A percentile compares a stretch with the other conserved stretches of the same genome.
Evolutionary conservation across 2,329 filamentous ascomycete genomes (phyloP).

Genomic region (Pseudohalonectria lignicola): DNA sequence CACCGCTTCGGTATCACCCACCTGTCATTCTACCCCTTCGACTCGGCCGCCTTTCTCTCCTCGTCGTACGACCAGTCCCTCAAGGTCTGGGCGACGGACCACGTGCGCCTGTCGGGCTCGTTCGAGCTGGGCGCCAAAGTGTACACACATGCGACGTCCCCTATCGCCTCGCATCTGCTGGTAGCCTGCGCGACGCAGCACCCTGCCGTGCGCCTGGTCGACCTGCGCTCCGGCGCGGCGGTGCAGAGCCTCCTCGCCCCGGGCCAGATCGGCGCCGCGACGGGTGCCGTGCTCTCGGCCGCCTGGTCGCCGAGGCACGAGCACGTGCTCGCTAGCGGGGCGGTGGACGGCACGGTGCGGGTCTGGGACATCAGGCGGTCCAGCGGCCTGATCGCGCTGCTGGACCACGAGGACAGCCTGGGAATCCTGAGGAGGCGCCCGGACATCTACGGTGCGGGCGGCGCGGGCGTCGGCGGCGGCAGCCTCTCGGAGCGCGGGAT

Average conservation of each 20-base stretch:
- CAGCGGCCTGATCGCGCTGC: slow-evolving; percentile 60
- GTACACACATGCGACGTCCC: slow-evolving; percentile 69
- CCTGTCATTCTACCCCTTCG: slow-evolving; percentile 69
- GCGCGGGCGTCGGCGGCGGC: slow-evolving; percentile 17
- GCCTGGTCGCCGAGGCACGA: slow-evolving; percentile 77
- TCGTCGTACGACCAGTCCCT: slow-evolving; percentile 69
- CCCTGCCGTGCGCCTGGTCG: slow-evolving; percentile 72
- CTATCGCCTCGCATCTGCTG: slow-evolving; percentile 60
- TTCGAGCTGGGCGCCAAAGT: slow-evolving; percentile 60
- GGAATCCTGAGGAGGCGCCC: slow-evolving; percentile 42
- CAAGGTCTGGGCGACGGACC: slow-evolving; percentile 62
- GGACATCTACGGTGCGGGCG: slow-evolving; percentile 14
- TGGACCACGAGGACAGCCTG: slow-evolving; percentile 76
- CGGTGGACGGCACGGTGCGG: slow-evolving; percentile 72
- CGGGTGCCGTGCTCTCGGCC: slow-evolving; percentile 55
- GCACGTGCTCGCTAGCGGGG: slow-evolving; percentile 71
- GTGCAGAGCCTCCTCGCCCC: slow-evolving; percentile 63
- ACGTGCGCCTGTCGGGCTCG: slow-evolving; percentile 47
- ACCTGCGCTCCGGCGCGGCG: slow-evolving; percentile 70
- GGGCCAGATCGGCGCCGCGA: slow-evolving; percentile 21
- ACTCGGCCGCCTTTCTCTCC: slow-evolving; percentile 63
- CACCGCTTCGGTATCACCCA: slow-evolving; percentile 68
- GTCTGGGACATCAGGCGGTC: slow-evolving; percentile 83
- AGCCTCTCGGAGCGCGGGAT: slow-evolving; percentile 22
- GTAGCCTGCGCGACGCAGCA: slow-evolving; percentile 85